Evolutionary conservation across 129 eudicot genomes (phyloP), one percentile per base, ranked within the genome.

Genomic region (Apium graveolens): DNA sequence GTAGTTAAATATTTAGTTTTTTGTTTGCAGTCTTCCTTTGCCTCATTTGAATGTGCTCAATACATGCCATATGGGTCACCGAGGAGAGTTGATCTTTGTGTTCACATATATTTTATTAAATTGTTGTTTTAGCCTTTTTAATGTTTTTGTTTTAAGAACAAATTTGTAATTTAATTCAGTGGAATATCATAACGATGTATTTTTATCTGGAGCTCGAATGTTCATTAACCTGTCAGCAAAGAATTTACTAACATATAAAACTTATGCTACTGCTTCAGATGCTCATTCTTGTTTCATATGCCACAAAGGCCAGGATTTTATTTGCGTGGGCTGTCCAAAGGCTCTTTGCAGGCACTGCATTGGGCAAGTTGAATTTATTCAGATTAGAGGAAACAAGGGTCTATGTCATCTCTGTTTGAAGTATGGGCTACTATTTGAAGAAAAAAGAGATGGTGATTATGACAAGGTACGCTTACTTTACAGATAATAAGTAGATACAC

Each of bases 341-440:
- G 88, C 95, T 78, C 83, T 88, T 24, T 96, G 99, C 82, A 73
- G 78, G 26, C 82, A 78, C 43, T 96, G 97, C 81, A 71, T 87
- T 76, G 76, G 76, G 44, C 39, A 46, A 63, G 78, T 82, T 11
- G 87, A 84, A 20, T 87, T 96, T 87, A 89, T 87, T 70, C 82
- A 34, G n/a, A 82, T 89, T n/a, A 87, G 71, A 80, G 90, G 89
- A 72, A 81, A 78, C 42, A 84, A 87, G 81, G 99, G 99, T 57
- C 83, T 96, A 81, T 96, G 99, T 77, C 39, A 55, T 20, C 17
- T 69, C 68, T 96, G 99, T 84, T 82, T 96, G 66, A 89, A 87
- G 78, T 92, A 87, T 82, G 83, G 91, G 18, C 53, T 92, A 43
- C 97, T 90, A 21, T 86, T 84, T 24, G 99, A 96, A 84, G 91